phyloP scores from a whole-genome alignment of 441 rosid species.

The Iberis amara region DNA sequence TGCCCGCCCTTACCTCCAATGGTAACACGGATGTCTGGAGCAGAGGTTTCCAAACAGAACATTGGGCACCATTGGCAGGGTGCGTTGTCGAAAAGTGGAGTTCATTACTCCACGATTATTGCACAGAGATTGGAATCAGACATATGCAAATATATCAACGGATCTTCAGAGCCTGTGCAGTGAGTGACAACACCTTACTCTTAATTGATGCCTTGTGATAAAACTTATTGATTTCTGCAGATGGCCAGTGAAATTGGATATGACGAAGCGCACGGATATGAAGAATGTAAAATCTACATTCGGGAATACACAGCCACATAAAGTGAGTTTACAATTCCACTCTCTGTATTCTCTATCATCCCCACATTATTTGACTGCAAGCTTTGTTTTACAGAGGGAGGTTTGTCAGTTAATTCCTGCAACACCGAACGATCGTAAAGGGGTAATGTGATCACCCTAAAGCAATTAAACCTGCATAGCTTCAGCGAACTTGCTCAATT shows the following conservation, averaged over 20 bases:
- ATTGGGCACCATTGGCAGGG: conserved; percentile 74
- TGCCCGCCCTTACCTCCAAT: conserved; percentile 60
- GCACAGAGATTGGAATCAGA: conserved; percentile 67
- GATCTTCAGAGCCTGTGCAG: conserved; percentile 78
- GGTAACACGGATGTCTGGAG: conserved; percentile 36
- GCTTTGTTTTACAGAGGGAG: conserved; percentile 73
- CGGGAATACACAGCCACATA: conserved; percentile 67
- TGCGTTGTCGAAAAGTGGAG: conserved; percentile 76
- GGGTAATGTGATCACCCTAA: conserved; percentile 42
- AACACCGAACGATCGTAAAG: conserved; percentile 58
- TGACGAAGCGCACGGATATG: conserved; percentile 90
- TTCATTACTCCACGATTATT: conserved; percentile 72
- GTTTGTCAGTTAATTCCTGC: conserved; percentile 79
- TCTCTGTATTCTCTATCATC: not conserved
- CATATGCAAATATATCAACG: conserved; percentile 65
- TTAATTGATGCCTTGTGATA: conserved; percentile 14
- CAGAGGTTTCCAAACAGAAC: conserved; percentile 40
- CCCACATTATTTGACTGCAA: not conserved
- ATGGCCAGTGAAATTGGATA: conserved; percentile 86
- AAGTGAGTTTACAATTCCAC: conserved; percentile 46
- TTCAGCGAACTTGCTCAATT: too few relatives aligned
- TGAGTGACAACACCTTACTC: conserved; percentile 35
- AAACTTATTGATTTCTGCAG: conserved; percentile 43
- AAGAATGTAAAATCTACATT: conserved; percentile 73
- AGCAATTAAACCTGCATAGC: not conserved